phyloP scores from a whole-genome alignment of 306 rosid genomes.

The Luffa aegyptiaca region DNA sequence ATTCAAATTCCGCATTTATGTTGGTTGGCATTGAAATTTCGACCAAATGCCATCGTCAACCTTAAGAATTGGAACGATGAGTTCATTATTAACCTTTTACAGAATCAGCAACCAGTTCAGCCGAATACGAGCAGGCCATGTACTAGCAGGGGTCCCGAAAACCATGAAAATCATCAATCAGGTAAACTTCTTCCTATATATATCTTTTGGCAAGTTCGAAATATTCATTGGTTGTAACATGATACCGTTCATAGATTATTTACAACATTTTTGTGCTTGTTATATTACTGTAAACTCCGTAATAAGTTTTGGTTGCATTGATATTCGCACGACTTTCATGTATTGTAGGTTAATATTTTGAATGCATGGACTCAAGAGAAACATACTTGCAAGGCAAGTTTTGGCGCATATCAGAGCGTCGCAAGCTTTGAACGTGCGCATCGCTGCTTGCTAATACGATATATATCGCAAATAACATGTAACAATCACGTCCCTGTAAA shows the following conservation, averaged over 20 bases:
- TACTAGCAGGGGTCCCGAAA: conserved; percentile 38
- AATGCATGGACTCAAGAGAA: conserved; percentile 6
- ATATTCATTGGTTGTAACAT: neutral
- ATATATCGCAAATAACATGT: conserved; percentile 9
- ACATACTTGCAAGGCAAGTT: neutral
- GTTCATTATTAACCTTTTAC: conserved; percentile 1
- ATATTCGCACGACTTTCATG: neutral
- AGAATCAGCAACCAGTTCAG: conserved; percentile 46
- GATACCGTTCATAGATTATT: neutral
- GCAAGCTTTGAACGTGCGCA: neutral
- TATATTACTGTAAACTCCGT: neutral
- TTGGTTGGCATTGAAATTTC: neutral
- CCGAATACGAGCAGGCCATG: conserved; percentile 32
- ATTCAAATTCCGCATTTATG: neutral
- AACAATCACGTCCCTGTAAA: neutral
- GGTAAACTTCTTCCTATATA: conserved; percentile 26
- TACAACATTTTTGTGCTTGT: neutral
- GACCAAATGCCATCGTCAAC: neutral
- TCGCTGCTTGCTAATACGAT: neutral
- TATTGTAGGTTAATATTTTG: conserved; percentile 10
- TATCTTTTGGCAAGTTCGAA: neutral
- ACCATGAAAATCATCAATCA: conserved; percentile 33
- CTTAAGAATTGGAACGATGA: neutral
- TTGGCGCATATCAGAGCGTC: neutral
- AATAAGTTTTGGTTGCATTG: neutral